Conservation (phyloP, 2,329 filamentous ascomycete species). For the Ceratocystis destructans region DNA sequence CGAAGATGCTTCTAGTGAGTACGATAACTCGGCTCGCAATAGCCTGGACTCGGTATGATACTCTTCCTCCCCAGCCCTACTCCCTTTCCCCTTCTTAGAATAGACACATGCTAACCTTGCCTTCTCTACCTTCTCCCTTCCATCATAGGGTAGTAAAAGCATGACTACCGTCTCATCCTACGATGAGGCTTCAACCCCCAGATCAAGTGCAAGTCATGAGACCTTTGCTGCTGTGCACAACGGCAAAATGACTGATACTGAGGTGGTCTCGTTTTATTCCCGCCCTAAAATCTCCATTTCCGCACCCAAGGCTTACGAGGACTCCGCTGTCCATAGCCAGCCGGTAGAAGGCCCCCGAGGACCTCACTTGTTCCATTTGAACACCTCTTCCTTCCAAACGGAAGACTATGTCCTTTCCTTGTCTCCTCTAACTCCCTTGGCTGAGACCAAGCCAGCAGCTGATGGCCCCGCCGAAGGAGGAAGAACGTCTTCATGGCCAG, state of each 20-base stretch:
- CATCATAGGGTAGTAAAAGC: constrained; percentile 52
- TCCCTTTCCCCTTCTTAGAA: too few species aligned
- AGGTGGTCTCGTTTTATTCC: constrained; percentile 44
- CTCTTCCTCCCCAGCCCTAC: not conserved
- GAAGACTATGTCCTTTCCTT: constrained; percentile 47
- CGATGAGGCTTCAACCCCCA: constrained; percentile 69
- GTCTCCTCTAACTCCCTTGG: constrained; percentile 53
- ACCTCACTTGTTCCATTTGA: constrained; percentile 72
- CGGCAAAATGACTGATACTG: constrained; percentile 27
- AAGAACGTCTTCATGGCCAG: constrained; percentile 26
- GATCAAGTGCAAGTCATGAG: constrained; percentile 43
- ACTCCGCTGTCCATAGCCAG: constrained; percentile 32
- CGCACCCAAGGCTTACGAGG: not conserved
- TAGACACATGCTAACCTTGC: constrained; percentile 4
- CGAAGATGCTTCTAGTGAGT: constrained; percentile 34
- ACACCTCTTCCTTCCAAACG: constrained; percentile 40
- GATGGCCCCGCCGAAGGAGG: not conserved
- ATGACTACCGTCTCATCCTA: constrained; percentile 78
- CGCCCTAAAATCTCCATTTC: constrained; percentile 27
- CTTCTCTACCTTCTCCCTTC: not conserved
- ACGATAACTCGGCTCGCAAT: constrained; percentile 50
- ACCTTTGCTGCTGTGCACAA: constrained; percentile 5
- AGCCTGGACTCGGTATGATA: constrained; percentile 58
- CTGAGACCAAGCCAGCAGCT: not conserved
- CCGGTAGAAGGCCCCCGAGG: constrained; percentile 66